A percentile compares a stretch with the other conserved stretches of the same genome.
These are phyloP conservation scores for Sporothrix luriei DNA, from an alignment of 2,329 filamentous ascomycete genomes.

Conservation along the genomic window DNA sequence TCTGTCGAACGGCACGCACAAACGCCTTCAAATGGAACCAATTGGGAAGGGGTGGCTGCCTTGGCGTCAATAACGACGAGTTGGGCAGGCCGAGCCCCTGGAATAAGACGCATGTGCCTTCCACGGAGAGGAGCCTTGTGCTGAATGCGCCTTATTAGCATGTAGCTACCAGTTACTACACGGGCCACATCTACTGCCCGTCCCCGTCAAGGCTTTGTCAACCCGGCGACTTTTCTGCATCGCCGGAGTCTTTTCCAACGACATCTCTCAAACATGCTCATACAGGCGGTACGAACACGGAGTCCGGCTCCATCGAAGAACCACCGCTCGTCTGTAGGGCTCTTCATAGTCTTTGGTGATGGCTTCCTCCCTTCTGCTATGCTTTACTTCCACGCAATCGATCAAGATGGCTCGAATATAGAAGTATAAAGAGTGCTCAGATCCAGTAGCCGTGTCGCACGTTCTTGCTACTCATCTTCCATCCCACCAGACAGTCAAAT, in stretches of 20 bases:
- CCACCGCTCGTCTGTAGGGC: not conserved
- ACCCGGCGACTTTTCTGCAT: not conserved
- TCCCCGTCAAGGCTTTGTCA: not conserved
- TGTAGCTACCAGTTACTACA: not conserved
- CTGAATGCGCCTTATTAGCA: not conserved
- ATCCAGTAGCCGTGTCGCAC: too few relatives aligned
- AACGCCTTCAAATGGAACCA: not conserved
- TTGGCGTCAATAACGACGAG: not conserved
- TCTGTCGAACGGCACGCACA: not conserved
- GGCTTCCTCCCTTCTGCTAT: not conserved
- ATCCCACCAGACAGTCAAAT: too few relatives aligned
- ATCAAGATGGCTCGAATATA: not conserved
- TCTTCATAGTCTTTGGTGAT: not conserved
- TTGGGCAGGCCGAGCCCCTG: not conserved
- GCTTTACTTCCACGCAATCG: too few relatives aligned
- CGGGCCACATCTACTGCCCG: too few relatives aligned
- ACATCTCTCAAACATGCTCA: too few relatives aligned
- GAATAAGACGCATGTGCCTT: conserved; percentile 3
- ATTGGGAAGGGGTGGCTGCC: too few relatives aligned
- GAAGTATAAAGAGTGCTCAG: not conserved
- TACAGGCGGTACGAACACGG: not conserved
- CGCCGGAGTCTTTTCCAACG: not conserved
- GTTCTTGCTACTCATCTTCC: too few relatives aligned
- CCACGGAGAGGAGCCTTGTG: not conserved
- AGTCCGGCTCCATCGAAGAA: not conserved